These are phyloP conservation scores for Uronychia setigera DNA, from an alignment of 73 alveolate species.

Conservation along the genomic window DNA sequence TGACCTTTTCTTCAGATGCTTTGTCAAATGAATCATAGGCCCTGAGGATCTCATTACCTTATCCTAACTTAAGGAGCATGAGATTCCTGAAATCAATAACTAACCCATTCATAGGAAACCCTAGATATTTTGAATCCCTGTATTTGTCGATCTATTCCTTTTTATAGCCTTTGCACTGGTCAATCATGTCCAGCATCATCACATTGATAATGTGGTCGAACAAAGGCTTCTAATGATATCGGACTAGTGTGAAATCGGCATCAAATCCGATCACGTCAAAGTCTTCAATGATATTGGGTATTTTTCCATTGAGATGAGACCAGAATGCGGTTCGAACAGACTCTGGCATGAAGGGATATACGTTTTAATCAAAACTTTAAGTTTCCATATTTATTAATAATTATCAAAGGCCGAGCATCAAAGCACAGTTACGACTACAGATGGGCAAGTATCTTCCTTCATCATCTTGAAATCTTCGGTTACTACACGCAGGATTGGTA, in stretches of 20 bases:
- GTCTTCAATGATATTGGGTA: slow-evolving; percentile 30
- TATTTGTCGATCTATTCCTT: slow-evolving; percentile 2
- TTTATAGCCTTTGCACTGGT: slow-evolving; percentile 33
- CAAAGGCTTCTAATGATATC: slow-evolving; percentile 7
- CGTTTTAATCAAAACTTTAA: not conserved
- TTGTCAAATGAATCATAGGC: slow-evolving; percentile 34
- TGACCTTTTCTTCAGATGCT: not conserved
- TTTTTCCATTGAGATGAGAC: not conserved
- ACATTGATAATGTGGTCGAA: slow-evolving; percentile 3
- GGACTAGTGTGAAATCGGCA: slow-evolving; percentile 53
- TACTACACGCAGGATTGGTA: not conserved
- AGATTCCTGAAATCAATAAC: slow-evolving; percentile 35
- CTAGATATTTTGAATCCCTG: not conserved
- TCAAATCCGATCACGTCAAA: slow-evolving; percentile 61
- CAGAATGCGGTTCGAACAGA: not conserved
- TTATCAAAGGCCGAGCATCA: not conserved
- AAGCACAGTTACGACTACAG: not conserved
- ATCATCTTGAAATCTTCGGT: not conserved
- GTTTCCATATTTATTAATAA: not conserved
- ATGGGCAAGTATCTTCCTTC: not conserved
- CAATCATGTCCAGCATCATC: slow-evolving; percentile 14
- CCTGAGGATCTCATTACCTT: slow-evolving; percentile 34
- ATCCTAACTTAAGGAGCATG: slow-evolving; percentile 22
- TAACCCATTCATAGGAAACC: slow-evolving; percentile 34
- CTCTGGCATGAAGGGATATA: not conserved